These are phyloP conservation scores for Arthrobotrys conoides DNA, from an alignment of 2,329 filamentous ascomycete species.

Conservation along the genomic window DNA sequence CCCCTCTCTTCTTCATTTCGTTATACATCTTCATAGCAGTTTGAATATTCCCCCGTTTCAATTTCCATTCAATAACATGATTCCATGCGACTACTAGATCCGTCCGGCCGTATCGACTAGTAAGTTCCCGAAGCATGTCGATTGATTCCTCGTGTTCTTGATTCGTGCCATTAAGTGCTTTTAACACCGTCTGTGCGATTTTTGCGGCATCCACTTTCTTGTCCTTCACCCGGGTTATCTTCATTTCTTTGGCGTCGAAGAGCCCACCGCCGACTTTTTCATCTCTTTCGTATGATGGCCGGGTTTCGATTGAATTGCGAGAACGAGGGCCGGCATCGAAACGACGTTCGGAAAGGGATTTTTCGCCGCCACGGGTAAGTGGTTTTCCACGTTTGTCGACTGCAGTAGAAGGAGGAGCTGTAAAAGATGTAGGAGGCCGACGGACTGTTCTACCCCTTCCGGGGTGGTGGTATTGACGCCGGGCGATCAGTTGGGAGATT, in stretches of 20 bases:
- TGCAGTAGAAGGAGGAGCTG: constrained; percentile 37
- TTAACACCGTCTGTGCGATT: constrained; percentile 39
- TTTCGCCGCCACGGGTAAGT: constrained; percentile 42
- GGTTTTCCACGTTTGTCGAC: constrained; percentile 48
- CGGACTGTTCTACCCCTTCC: constrained; percentile 23
- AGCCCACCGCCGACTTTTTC: constrained; percentile 22
- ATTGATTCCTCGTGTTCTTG: constrained; percentile 46
- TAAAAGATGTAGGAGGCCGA: constrained; percentile 23
- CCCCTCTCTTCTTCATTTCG: constrained; percentile 97
- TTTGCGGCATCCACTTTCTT: constrained; percentile 48
- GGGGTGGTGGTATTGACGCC: constrained; percentile 33
- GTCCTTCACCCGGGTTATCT: background rate
- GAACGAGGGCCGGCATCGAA: constrained; percentile 11
- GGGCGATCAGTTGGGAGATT: constrained; percentile 39
- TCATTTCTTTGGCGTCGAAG: constrained; percentile 15
- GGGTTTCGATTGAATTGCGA: background rate
- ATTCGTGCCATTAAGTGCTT: constrained; percentile 39
- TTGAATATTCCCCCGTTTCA: constrained; percentile 75
- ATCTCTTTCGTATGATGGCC: background rate
- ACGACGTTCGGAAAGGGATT: constrained; percentile 20
- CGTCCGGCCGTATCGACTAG: constrained; percentile 67
- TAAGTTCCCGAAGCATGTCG: constrained; percentile 40
- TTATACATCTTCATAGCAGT: constrained; percentile 87
- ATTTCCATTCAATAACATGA: constrained; percentile 79
- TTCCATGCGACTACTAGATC: constrained; percentile 88